Evolutionary conservation across 2,329 filamentous ascomycete species (phyloP).

Genomic region (Zasmidium angulare): DNA sequence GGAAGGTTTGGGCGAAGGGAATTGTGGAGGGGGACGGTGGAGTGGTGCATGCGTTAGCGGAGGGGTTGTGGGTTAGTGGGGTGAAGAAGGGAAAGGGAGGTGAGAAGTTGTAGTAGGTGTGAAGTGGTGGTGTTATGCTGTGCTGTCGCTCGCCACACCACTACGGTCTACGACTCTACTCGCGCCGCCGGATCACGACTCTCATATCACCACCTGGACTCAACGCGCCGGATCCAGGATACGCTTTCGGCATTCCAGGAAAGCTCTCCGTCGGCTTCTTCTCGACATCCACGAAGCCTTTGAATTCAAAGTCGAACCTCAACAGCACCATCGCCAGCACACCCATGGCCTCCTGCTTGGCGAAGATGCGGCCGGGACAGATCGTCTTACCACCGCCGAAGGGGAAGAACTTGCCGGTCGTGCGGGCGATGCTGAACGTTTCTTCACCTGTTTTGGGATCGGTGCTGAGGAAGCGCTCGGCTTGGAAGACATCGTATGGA

Average conservation of each 20-base stretch:
- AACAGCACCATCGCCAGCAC: slow-evolving; percentile 29
- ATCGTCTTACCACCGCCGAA: slow-evolving; percentile 34
- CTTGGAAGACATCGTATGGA: slow-evolving; percentile 25
- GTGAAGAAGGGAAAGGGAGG: neutral
- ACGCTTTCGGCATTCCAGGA: slow-evolving; percentile 23
- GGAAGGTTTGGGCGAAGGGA: slow-evolving; percentile 24
- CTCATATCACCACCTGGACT: slow-evolving; percentile 28
- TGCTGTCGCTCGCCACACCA: no score
- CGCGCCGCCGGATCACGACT: slow-evolving; percentile 22
- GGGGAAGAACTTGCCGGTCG: slow-evolving; percentile 33
- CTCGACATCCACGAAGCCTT: slow-evolving; percentile 25
- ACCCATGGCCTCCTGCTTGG: slow-evolving; percentile 32
- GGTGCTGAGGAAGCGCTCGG: slow-evolving; percentile 30
- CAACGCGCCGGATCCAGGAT: slow-evolving; percentile 26
- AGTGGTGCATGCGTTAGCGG: slow-evolving; percentile 19
- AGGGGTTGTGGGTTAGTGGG: slow-evolving; percentile 24
- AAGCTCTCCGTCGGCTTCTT: slow-evolving; percentile 22
- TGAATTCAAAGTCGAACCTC: slow-evolving; percentile 29
- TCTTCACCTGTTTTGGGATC: slow-evolving; percentile 28
- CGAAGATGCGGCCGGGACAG: slow-evolving; percentile 30
- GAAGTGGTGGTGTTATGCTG: no score
- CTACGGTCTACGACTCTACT: neutral
- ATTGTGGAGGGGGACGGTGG: slow-evolving; percentile 21
- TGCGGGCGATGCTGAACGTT: slow-evolving; percentile 29
- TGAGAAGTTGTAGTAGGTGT: neutral